Evolutionary conservation across 768 basidiomycete species (phyloP).

Genomic region (Tylopilus plumbeoviolaceoides): DNA sequence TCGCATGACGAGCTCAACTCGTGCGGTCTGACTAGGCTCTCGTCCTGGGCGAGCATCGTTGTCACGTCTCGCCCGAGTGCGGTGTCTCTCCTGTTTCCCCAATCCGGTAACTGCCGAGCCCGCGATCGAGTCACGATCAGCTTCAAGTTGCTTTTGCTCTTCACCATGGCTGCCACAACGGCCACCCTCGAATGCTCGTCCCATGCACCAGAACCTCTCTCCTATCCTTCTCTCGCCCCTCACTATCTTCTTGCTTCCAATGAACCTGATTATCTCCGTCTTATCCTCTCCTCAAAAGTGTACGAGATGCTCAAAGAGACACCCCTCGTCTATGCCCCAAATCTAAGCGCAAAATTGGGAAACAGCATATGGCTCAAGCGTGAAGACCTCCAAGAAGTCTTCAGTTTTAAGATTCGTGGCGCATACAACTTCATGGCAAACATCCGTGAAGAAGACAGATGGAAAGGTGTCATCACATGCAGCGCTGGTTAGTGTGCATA

Average conservation of each 20-base stretch:
- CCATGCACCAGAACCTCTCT: slow-evolving; percentile 58
- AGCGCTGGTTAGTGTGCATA: slow-evolving; percentile 89
- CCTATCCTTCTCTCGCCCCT: slow-evolving; percentile 62
- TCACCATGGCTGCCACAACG: slow-evolving; percentile 28
- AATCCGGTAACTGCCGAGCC: slow-evolving; percentile 18
- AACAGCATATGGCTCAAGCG: slow-evolving; percentile 96
- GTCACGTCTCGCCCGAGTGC: not conserved
- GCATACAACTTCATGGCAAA: slow-evolving; percentile 99
- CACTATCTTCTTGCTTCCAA: slow-evolving; percentile 63
- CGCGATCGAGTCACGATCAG: slow-evolving; percentile 5
- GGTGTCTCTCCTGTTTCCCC: not conserved
- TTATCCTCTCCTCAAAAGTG: slow-evolving; percentile 86
- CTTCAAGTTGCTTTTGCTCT: too few relatives aligned
- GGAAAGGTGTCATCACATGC: slow-evolving; percentile 97
- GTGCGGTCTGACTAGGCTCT: not conserved
- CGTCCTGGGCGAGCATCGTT: not conserved
- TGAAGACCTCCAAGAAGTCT: slow-evolving; percentile 95
- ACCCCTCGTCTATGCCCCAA: slow-evolving; percentile 81
- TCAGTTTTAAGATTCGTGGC: slow-evolving; percentile 98
- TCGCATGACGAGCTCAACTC: not conserved
- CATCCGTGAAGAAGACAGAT: slow-evolving; percentile 81
- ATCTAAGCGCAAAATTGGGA: slow-evolving; percentile 83
- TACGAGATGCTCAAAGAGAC: slow-evolving; percentile 89
- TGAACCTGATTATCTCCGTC: slow-evolving; percentile 82
- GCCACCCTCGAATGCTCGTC: slow-evolving; percentile 68